Percentiles rank a stretch among this genome's conserved stretches.
Evolutionary conservation across 352 stramenopile species (phyloP).

Genomic region (Phytophthora chlamydospora): DNA sequence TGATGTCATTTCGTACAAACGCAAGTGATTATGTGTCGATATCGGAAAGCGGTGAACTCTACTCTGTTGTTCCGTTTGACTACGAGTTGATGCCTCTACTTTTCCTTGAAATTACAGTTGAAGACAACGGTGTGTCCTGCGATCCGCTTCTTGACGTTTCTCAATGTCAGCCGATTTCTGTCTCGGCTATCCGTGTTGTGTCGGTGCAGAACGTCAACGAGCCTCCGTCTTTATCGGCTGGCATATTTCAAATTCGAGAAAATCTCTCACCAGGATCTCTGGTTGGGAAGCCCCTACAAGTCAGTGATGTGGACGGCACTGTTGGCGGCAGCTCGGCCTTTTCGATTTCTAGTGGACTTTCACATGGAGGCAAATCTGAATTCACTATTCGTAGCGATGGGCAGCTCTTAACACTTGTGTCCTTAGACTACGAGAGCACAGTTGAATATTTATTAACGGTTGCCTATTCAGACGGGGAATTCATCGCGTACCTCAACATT

Average conservation of each 20-base stretch:
- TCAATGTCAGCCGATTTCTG: constrained; percentile 16
- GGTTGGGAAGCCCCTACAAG: constrained; percentile 48
- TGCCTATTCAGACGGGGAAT: constrained; percentile 44
- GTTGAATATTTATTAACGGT: constrained; percentile 16
- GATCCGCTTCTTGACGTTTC: constrained; percentile 15
- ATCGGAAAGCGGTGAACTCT: constrained; percentile 18
- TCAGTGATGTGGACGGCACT: constrained; percentile 51
- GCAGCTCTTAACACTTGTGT: constrained; percentile 41
- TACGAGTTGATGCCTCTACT: constrained; percentile 41
- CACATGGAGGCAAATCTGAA: constrained; percentile 15
- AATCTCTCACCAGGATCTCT: constrained; percentile 48
- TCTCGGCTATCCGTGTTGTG: constrained; percentile 9
- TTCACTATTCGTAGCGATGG: constrained; percentile 53
- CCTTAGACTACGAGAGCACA: constrained; percentile 49
- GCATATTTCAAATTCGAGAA: constrained; percentile 39
- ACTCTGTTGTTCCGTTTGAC: constrained; percentile 38
- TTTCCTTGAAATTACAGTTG: constrained; percentile 38
- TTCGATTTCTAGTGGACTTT: constrained; percentile 27
- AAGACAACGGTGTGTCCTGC: constrained; percentile 46
- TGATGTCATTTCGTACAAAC: constrained; percentile 44
- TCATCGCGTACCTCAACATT: constrained; percentile 22
- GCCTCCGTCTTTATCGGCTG: constrained; percentile 33
- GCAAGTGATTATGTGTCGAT: constrained; percentile 37
- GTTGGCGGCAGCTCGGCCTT: constrained; percentile 38
- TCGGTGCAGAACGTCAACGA: constrained; percentile 57